These are phyloP conservation scores for Choiromyces venosus DNA, from an alignment of 495 filamentous ascomycete genomes.

Conservation along the genomic window DNA sequence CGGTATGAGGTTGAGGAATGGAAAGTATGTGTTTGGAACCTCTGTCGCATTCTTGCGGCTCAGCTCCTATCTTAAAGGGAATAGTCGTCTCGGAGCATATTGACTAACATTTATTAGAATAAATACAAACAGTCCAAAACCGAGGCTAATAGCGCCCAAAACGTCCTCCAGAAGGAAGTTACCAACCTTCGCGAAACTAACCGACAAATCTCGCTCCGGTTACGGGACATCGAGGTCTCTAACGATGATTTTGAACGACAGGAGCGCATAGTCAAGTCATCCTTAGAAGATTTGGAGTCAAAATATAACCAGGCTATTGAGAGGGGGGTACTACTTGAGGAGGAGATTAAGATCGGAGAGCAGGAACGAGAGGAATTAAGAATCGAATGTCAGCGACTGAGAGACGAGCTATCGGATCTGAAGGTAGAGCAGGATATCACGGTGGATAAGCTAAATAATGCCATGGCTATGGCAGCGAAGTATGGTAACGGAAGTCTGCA, in stretches of 20 bases:
- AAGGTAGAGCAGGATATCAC: constrained; percentile 92
- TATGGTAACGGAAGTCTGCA: constrained; percentile 51
- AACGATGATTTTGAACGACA: constrained; percentile 98
- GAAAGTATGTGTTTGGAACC: constrained; percentile 64
- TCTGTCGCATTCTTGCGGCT: not conserved
- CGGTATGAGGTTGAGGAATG: constrained; percentile 92
- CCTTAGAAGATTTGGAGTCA: constrained; percentile 91
- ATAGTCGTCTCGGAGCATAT: not conserved
- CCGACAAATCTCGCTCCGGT: constrained; percentile 68
- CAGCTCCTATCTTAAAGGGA: not conserved
- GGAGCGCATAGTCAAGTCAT: constrained; percentile 86
- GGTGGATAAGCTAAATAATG: constrained; percentile 78
- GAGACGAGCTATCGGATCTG: constrained; percentile 85
- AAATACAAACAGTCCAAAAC: constrained; percentile 94
- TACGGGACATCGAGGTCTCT: constrained; percentile 92
- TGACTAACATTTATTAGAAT: constrained; percentile 51
- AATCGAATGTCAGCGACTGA: constrained; percentile 80
- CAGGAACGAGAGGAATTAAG: constrained; percentile 80
- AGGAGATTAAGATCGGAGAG: constrained; percentile 84
- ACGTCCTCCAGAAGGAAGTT: constrained; percentile 87
- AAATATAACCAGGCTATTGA: constrained; percentile 95
- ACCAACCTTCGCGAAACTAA: constrained; percentile 80
- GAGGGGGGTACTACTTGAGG: constrained; percentile 83
- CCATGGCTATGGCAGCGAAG: constrained; percentile 50
- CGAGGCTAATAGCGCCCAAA: constrained; percentile 77